phyloP scores from a whole-genome alignment of 495 filamentous ascomycete genomes.

The Penicillium ucsense region DNA sequence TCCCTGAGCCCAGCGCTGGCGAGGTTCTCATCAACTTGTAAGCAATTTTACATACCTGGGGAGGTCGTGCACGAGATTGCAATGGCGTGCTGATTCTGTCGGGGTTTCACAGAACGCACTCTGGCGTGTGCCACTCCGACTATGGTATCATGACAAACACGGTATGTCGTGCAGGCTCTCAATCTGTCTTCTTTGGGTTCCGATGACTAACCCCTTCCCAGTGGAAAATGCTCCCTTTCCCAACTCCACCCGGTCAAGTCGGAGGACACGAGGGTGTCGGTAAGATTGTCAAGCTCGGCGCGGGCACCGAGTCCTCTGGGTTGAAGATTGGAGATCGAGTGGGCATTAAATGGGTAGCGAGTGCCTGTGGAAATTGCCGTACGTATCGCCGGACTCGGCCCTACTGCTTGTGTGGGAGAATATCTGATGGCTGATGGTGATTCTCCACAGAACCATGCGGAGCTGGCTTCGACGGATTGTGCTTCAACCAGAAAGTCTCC shows the following conservation, averaged over 20 bases:
- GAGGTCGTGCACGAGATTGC: neutral
- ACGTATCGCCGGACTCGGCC: conserved; percentile 3
- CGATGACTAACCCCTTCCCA: conserved; percentile 10
- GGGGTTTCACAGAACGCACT: conserved; percentile 45
- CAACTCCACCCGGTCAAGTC: conserved; percentile 56
- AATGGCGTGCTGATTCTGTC: conserved; percentile 1
- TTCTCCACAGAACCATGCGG: conserved; percentile 37
- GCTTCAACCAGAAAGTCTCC: conserved; percentile 47
- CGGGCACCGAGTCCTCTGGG: conserved; percentile 34
- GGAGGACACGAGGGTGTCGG: conserved; percentile 58
- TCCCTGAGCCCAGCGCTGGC: conserved; percentile 53
- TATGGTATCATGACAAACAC: conserved; percentile 50
- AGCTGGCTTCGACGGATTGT: conserved; percentile 47
- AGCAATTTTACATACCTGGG: neutral
- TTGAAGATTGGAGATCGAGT: conserved; percentile 58
- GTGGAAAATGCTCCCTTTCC: conserved; percentile 48
- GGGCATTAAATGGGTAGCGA: conserved; percentile 49
- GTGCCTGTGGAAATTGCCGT: conserved; percentile 41
- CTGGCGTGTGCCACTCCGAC: conserved; percentile 65
- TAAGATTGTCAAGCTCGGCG: conserved; percentile 50
- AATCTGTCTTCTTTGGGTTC: neutral
- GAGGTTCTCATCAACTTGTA: conserved; percentile 60
- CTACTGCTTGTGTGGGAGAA: too few species aligned
- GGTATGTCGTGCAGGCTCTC: conserved; percentile 9
- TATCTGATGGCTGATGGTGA: neutral